Percentiles rank a stretch among this genome's conserved stretches.
Evolutionary conservation across 257 asterid species (phyloP).

Genomic region (Capsicum baccatum): DNA sequence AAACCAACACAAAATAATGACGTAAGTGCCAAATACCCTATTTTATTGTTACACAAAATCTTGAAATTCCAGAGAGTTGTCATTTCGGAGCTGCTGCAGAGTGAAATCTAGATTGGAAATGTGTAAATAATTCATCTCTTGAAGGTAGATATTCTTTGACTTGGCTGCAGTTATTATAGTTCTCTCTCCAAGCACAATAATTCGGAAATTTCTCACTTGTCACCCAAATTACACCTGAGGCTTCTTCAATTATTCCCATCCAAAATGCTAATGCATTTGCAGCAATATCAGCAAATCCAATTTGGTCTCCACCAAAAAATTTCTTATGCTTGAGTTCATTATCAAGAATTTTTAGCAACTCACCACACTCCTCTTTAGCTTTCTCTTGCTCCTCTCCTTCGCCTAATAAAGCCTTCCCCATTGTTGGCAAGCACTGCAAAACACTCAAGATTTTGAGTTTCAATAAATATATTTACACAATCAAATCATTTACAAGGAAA

Average conservation of each 20-base stretch:
- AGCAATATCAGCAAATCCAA: conserved; percentile 26
- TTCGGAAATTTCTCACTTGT: conserved; percentile 27
- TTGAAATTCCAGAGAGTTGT: background rate
- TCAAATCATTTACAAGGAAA: background rate
- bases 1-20: no score
- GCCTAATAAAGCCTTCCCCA: background rate
- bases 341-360: conserved; percentile 22
- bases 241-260: conserved; percentile 20
- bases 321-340: background rate
- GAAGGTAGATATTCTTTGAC: conserved; percentile 32
- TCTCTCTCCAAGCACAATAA: conserved; percentile 27
- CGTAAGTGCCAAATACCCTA: background rate
- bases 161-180: background rate
- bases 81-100: conserved; percentile 2
- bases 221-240: background rate
- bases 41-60: background rate
- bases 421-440: background rate
- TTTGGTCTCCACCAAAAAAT: conserved; percentile 16
- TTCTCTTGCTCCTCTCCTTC: conserved; percentile 22
- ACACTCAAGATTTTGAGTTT: background rate
- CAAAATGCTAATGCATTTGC: conserved; percentile 18
- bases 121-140: background rate
- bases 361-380: conserved; percentile 19
- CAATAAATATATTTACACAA: background rate
- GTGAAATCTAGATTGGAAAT: background rate